phyloP scores from a whole-genome alignment of 2,329 filamentous ascomycete genomes.

The Polychaeton citri region DNA sequence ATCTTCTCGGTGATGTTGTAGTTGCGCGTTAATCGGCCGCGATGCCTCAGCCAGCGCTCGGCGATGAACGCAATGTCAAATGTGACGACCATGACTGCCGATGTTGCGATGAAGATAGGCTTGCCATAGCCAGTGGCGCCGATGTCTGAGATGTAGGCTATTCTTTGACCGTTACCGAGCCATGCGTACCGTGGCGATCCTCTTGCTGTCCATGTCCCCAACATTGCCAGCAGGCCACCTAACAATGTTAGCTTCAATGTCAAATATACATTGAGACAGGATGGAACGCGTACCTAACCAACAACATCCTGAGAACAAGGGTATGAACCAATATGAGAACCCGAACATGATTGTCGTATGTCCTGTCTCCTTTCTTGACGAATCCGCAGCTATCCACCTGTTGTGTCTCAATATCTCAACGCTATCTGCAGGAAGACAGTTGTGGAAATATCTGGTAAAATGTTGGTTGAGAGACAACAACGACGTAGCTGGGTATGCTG shows the following conservation, averaged over 20 bases:
- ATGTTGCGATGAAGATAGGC: slow-evolving; percentile 66
- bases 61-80: slow-evolving; percentile 69
- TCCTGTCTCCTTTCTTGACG: background rate
- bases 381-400: background rate
- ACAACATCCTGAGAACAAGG: slow-evolving; percentile 49
- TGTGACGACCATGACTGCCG: slow-evolving; percentile 57
- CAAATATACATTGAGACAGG: background rate
- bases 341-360: slow-evolving; percentile 20
- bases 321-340: slow-evolving; percentile 48
- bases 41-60: slow-evolving; percentile 77
- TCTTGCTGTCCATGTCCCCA: slow-evolving; percentile 55
- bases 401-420: background rate
- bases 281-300: slow-evolving; percentile 41
- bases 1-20: slow-evolving; percentile 49
- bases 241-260: background rate
- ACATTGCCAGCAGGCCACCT: slow-evolving; percentile 55
- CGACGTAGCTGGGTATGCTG: background rate
- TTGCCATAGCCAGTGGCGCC: slow-evolving; percentile 48
- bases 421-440: background rate
- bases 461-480: background rate
- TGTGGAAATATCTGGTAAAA: background rate
- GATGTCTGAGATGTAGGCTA: slow-evolving; percentile 45
- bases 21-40: slow-evolving; percentile 65
- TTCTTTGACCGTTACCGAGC: slow-evolving; percentile 44
- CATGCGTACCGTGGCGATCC: slow-evolving; percentile 45